Base-by-base conservation (phyloP, 208 protist genomes). In the Leishmania major region DNA sequence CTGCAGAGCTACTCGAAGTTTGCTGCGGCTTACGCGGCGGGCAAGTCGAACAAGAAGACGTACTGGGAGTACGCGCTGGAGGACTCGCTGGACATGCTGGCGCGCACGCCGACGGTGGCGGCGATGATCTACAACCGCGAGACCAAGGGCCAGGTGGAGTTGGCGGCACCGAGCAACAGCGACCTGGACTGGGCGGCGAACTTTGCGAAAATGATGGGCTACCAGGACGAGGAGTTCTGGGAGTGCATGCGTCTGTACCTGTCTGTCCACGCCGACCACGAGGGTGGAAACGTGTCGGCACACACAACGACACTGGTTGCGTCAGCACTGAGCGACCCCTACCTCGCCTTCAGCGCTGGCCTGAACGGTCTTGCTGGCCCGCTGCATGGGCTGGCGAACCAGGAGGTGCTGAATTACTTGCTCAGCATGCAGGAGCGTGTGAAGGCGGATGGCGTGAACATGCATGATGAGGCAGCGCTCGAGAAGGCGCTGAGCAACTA, bases 231-330 rank as follows among this genome's bases (percentile, higher is more conserved):
- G 64, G 70, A 93, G 67, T 99, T 99, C 84, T 92, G 91, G 88
- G 99, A 99, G 79, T 96, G 99, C 77, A 99, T 99, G 97, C 96
- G 99, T 75, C 91, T 99, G 47, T 99, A 99, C 91, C 91, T 99
- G 25, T 94, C 89, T 64, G 96, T 99, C 76, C 98, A 99, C 89
- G 89, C 91, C n/a, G 98, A 99, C 83, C 98, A 99, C 89, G 97
- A 99, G 90, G 95, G 98, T 78, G 99, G 98, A 87, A 99, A 99
- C 89, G 98, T 99, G 43, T 98, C 95, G 62, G 98, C 99, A 57
- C 99, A 99, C 91, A 96, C 98, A n/a, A 99, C 96, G 64, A 97
- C 98, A 80, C 93, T 99, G 43, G 99, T 99, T 59, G 98, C 97
- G 82, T 98, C 94, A 13, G 98, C 99, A 51, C 96, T 99, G 19